Conservation (phyloP, 2,329 filamentous ascomycete species). For the Aureobasidium subglaciale region DNA sequence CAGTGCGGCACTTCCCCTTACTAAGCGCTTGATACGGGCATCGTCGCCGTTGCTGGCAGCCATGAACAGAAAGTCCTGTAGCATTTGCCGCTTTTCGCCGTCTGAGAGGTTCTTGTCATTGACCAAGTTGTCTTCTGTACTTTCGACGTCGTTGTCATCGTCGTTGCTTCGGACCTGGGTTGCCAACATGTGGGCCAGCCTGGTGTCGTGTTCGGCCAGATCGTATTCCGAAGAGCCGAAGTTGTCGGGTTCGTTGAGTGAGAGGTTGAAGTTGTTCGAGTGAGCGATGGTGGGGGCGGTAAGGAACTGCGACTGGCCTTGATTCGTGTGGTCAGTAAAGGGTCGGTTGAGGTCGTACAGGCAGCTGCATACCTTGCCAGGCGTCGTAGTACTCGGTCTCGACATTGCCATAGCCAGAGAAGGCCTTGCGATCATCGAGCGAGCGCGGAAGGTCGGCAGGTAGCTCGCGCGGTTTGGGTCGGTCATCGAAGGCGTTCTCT, state of each 20-base stretch:
- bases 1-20: conserved; percentile 64
- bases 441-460: conserved; percentile 85
- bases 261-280: conserved; percentile 77
- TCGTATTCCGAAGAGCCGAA: conserved; percentile 52
- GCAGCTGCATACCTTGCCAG: conserved; percentile 71
- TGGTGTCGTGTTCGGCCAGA: conserved; percentile 65
- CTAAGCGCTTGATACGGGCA: conserved; percentile 66
- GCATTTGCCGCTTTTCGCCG: conserved; percentile 68
- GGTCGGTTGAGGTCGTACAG: neutral
- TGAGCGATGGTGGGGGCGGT: conserved; percentile 79
- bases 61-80: conserved; percentile 89
- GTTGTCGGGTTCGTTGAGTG: conserved; percentile 69
- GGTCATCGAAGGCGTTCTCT: neutral
- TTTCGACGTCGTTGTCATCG: conserved; percentile 53
- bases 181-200: conserved; percentile 92
- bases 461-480: conserved; percentile 41
- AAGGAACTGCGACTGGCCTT: conserved; percentile 92
- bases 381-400: conserved; percentile 99
- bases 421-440: conserved; percentile 74
- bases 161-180: conserved; percentile 83
- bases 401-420: conserved; percentile 57
- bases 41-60: conserved; percentile 94
- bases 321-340: neutral
- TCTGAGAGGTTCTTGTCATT: conserved; percentile 65
- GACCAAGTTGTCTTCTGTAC: conserved; percentile 74